These are phyloP conservation scores for Penicillium daleae DNA, from an alignment of 495 filamentous ascomycete species.

Conservation along the genomic window DNA sequence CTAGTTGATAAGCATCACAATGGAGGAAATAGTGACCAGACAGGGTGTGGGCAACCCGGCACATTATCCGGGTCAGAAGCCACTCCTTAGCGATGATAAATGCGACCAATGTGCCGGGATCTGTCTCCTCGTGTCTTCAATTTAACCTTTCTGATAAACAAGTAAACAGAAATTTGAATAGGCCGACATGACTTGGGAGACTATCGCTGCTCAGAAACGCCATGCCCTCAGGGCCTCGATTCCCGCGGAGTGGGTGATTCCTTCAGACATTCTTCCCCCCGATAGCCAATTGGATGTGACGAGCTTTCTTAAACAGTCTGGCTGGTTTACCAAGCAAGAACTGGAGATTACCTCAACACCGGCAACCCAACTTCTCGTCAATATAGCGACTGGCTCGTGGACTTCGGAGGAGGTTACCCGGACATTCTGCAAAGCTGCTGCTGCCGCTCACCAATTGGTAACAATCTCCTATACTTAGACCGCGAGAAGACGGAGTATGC, in stretches of 20 bases:
- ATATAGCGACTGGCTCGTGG: constrained; percentile 4
- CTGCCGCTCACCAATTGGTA: constrained; percentile 51
- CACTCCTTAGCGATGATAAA: neutral
- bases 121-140: neutral
- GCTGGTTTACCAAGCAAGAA: neutral
- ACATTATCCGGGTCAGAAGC: neutral
- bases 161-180: neutral
- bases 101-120: neutral
- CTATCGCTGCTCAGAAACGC: constrained; percentile 19
- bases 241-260: constrained; percentile 18
- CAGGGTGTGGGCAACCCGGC: neutral
- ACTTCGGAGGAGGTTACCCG: constrained; percentile 46
- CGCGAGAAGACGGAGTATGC: neutral
- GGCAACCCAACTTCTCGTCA: neutral
- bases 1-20: neutral
- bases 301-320: neutral
- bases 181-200: constrained; percentile 33
- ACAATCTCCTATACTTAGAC: neutral
- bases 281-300: neutral
- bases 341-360: neutral
- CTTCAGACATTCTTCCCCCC: neutral
- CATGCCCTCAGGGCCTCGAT: constrained; percentile 19
- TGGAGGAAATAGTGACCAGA: neutral
- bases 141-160: neutral
- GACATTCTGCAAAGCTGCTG: constrained; percentile 57